Evolutionary conservation across 768 basidiomycete genomes (phyloP), one percentile per base, ranked within the genome.

Genomic region (Mycena crocata): DNA sequence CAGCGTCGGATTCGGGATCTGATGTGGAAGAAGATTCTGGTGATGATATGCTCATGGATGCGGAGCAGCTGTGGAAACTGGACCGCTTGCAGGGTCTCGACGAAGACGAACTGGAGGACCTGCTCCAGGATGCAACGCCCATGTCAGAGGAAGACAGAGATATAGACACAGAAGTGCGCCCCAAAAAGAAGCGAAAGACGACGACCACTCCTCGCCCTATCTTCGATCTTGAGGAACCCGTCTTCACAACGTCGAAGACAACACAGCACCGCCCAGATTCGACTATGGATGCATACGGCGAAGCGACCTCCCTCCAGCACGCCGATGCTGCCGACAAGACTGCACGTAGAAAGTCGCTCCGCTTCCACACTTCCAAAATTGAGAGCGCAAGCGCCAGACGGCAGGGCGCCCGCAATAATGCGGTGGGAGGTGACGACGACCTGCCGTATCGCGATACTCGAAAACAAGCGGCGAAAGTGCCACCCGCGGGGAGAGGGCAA

Each of bases 331-430:
- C 85, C 7, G 97, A 98, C 81, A 98, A 98, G 77, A 86, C 83
- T 23, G 90, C 92, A 5, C 89, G 92, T 61, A 91, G 89, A 71
- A 92, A 92, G 70, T 88, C 93, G 9, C 86, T 99, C 34, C 90
- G 93, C 37, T 99, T 99, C 89, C 94, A 99, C 79, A 95, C 95
- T 6, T 87, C 93, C 58, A 93, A 92, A 75, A 96, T 99, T 72
- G 94, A 94, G 75, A 90, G 90, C 62, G 87, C 94, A 8, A 87
- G 89, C 57, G 89, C 91, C 14, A 84, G 93, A 65, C 86, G 96
- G 58, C 87, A 89, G 61, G 88, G 87, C 31, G 95, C 94, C 8
- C 84, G 93, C 62, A 85, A 81, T 67, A 86, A 85, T 28, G 89
- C 92, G 6, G 76, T 89, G 57, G 92, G 93, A 32, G 98, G 98